Percentiles rank a stretch among this genome's conserved stretches.
phyloP scores from a whole-genome alignment of 2,329 filamentous ascomycete species.

The Penicillium sumatraense region DNA sequence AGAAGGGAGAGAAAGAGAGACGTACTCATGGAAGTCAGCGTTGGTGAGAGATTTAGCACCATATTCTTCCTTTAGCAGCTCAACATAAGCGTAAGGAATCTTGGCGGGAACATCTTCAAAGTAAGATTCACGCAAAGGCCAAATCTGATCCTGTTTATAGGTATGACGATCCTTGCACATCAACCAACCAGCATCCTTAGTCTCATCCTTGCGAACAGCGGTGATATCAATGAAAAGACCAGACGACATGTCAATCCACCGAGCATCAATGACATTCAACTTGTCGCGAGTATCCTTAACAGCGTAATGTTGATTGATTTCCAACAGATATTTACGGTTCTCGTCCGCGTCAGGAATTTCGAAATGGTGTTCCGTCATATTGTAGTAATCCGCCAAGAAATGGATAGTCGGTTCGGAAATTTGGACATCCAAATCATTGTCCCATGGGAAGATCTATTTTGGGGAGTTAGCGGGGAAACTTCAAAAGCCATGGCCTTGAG shows the following conservation, averaged over 20 bases:
- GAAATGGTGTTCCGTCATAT: conserved; percentile 63
- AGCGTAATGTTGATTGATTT: conserved; percentile 62
- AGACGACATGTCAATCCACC: conserved; percentile 64
- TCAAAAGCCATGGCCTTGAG: background rate
- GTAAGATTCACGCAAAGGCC: conserved; percentile 58
- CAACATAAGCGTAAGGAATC: conserved; percentile 61
- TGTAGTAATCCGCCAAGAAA: conserved; percentile 64
- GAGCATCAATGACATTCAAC: conserved; percentile 62
- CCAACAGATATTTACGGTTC: conserved; percentile 57
- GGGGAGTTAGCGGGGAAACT: conserved; percentile 10
- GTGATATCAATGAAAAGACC: conserved; percentile 68
- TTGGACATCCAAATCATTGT: conserved; percentile 65
- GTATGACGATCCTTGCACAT: conserved; percentile 63
- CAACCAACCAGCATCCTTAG: conserved; percentile 45
- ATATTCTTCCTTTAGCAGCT: conserved; percentile 61
- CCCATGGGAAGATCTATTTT: conserved; percentile 62
- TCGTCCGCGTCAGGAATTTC: conserved; percentile 40
- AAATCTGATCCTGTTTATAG: conserved; percentile 59
- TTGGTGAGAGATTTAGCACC: conserved; percentile 54
- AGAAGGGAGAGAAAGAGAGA: background rate
- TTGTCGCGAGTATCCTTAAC: conserved; percentile 51
- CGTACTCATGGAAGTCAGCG: conserved; percentile 49
- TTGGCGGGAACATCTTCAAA: conserved; percentile 60
- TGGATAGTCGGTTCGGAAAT: conserved; percentile 59
- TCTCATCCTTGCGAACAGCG: conserved; percentile 55